Evolutionary conservation across 1,284 basidiomycete genomes (phyloP).

Genomic region (Melanopsichium pennsylvanicum): DNA sequence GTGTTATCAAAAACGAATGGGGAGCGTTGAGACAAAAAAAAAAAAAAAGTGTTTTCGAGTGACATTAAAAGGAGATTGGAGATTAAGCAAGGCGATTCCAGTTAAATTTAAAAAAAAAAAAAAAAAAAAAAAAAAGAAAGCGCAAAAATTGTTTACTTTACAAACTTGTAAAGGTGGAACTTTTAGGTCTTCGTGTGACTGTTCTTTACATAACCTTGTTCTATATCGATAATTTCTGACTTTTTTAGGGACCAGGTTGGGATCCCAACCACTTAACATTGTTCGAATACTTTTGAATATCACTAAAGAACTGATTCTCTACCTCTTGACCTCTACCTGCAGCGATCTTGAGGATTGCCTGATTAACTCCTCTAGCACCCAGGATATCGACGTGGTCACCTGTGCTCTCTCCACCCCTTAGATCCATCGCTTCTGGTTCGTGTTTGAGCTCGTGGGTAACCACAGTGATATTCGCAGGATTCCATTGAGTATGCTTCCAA

Average conservation of each 20-base stretch:
- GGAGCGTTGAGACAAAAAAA: too few species aligned
- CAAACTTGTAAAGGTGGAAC: too few species aligned
- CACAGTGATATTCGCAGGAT: conserved; percentile 80
- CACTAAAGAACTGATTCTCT: conserved; percentile 77
- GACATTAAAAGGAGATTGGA: too few species aligned
- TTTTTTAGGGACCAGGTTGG: conserved; percentile 9
- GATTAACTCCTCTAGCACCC: conserved; percentile 84
- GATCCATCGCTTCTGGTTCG: conserved; percentile 77
- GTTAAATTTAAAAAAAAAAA: too few species aligned
- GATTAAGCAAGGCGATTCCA: conserved; percentile 4
- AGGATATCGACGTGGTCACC: conserved; percentile 85
- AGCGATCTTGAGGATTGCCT: conserved; percentile 87
- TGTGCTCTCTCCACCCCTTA: conserved; percentile 78
- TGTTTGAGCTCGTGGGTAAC: conserved; percentile 91
- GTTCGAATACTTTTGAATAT: conserved; percentile 71
- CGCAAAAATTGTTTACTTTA: too few species aligned
- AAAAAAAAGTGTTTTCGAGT: too few species aligned
- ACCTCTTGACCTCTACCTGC: conserved; percentile 70
- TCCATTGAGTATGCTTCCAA: conserved; percentile 90
- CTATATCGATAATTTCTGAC: too few species aligned
- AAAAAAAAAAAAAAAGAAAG: too few species aligned
- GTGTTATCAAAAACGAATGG: too few species aligned
- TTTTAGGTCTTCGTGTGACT: too few species aligned
- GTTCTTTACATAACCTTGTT: too few species aligned
- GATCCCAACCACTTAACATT: conserved; percentile 47